phyloP scores from a whole-genome alignment of 768 basidiomycete species.

The Leccinum rimulosum region DNA sequence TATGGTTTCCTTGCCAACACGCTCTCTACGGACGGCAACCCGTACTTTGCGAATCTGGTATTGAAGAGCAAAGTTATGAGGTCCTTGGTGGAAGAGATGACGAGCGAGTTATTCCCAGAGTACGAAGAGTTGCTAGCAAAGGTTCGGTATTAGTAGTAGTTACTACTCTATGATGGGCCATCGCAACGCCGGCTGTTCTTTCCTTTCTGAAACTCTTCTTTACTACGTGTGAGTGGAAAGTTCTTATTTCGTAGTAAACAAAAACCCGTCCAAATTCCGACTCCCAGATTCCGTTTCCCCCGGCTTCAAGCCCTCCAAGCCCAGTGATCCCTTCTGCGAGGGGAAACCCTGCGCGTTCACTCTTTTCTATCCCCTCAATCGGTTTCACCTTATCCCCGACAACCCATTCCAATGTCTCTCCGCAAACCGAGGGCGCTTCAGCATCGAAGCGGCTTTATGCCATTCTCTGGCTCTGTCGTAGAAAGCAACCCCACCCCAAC shows the following conservation, averaged over 20 bases:
- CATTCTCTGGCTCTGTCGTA: constrained; percentile 24
- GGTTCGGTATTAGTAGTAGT: neutral
- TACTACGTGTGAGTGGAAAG: constrained; percentile 10
- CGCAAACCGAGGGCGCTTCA: constrained; percentile 7
- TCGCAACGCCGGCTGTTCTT: constrained; percentile 13
- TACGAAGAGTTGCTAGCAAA: constrained; percentile 20
- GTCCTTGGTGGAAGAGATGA: constrained; percentile 25
- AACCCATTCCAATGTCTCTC: constrained; percentile 18
- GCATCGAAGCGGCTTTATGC: constrained; percentile 14
- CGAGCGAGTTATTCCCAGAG: constrained; percentile 27
- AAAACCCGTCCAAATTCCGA: constrained; percentile 11
- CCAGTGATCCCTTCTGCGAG: constrained; percentile 23
- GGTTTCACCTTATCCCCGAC: neutral
- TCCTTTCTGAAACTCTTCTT: neutral
- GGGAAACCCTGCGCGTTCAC: constrained; percentile 9
- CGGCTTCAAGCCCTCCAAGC: too few species aligned
- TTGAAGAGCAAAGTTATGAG: constrained; percentile 18
- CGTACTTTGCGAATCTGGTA: constrained; percentile 26
- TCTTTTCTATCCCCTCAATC: constrained; percentile 17
- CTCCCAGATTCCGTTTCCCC: neutral
- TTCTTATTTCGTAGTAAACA: neutral
- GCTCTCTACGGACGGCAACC: constrained; percentile 21
- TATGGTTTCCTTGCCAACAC: constrained; percentile 33
- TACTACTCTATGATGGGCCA: neutral
- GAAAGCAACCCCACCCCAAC: constrained; percentile 27